A percentile compares a stretch with the other conserved stretches of the same genome.
Evolutionary conservation across 768 basidiomycete species (phyloP).

Genomic region (Hericium alpestre): DNA sequence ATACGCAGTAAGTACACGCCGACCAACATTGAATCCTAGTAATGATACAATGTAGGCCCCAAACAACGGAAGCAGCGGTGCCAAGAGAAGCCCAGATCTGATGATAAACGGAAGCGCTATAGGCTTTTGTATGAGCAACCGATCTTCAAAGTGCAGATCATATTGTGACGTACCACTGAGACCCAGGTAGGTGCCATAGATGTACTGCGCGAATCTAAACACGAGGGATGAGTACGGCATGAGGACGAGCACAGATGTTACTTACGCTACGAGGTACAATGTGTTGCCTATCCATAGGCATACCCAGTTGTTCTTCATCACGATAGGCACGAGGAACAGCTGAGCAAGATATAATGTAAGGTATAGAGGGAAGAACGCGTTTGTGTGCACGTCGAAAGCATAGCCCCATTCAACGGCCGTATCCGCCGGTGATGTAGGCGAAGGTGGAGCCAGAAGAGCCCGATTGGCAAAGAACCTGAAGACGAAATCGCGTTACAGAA

Average conservation of each 20-base stretch:
- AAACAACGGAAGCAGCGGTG: slow-evolving; percentile 81
- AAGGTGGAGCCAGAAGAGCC: slow-evolving; percentile 58
- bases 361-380: slow-evolving; percentile 92
- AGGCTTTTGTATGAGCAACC: slow-evolving; percentile 1
- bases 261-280: slow-evolving; percentile 77
- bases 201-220: slow-evolving; percentile 73
- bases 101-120: slow-evolving; percentile 89
- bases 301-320: slow-evolving; percentile 85
- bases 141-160: slow-evolving; percentile 6
- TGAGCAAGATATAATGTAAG: slow-evolving; percentile 85
- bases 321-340: slow-evolving; percentile 73
- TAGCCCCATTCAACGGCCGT: slow-evolving; percentile 84
- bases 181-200: slow-evolving; percentile 85
- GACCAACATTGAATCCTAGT: slow-evolving; percentile 84
- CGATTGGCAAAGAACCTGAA: slow-evolving; percentile 62
- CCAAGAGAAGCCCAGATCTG: slow-evolving; percentile 81
- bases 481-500: slow-evolving; percentile 7
- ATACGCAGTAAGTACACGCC: slow-evolving; percentile 69
- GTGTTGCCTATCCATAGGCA: slow-evolving; percentile 91
- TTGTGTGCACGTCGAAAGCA: slow-evolving; percentile 94
- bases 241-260: slow-evolving; percentile 8
- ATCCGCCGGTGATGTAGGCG: slow-evolving; percentile 61
- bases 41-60: slow-evolving; percentile 78
- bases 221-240: background rate
- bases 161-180: slow-evolving; percentile 49